Conservation (phyloP, 495 filamentous ascomycete genomes). For the Annulohypoxylon moriforme region DNA sequence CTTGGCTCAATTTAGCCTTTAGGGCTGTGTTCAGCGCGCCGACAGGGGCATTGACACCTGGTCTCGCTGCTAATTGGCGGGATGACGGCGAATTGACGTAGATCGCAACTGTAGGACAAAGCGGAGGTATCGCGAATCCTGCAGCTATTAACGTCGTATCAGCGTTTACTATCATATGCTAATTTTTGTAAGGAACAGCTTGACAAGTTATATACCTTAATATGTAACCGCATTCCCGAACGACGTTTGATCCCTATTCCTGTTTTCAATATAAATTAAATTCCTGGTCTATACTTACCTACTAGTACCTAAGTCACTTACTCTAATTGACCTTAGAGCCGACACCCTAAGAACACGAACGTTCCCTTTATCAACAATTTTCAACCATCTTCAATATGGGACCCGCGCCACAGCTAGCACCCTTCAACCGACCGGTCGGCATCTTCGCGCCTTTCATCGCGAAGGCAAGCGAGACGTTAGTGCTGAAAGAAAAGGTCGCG, state of each 20-base stretch:
- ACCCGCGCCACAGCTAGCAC: constrained; percentile 41
- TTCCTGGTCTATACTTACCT: too few relatives aligned
- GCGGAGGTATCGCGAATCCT: constrained; percentile 4
- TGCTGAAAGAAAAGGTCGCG: constrained; percentile 66
- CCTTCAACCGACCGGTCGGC: constrained; percentile 55
- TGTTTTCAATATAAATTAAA: neutral
- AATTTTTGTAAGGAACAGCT: neutral
- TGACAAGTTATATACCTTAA: neutral
- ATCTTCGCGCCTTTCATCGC: constrained; percentile 63
- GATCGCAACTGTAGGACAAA: neutral
- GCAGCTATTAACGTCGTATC: neutral
- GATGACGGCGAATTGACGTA: neutral
- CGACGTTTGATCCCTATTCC: neutral
- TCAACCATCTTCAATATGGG: constrained; percentile 12
- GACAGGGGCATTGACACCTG: neutral
- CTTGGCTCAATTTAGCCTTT: neutral
- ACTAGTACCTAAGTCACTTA: neutral
- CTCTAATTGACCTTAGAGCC: neutral
- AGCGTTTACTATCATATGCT: neutral
- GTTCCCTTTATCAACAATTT: neutral
- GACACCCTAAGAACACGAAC: neutral
- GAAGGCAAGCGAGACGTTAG: constrained; percentile 57
- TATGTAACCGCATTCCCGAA: neutral
- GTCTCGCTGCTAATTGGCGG: neutral
- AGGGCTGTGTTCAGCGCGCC: neutral